phyloP scores from a whole-genome alignment of 1,284 basidiomycete species.

The Chalciporus sp. region DNA sequence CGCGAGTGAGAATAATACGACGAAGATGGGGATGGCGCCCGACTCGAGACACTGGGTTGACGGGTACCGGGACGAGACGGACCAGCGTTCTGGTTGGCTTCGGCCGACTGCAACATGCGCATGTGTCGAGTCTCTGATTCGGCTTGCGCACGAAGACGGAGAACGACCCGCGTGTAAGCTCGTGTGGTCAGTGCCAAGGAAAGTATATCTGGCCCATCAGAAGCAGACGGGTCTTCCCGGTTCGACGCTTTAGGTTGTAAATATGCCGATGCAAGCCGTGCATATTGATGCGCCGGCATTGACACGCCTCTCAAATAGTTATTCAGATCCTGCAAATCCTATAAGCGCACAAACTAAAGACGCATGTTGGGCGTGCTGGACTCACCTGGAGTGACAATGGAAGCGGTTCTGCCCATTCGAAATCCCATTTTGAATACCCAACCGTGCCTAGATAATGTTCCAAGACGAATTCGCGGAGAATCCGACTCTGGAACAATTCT shows the following conservation, averaged over 20 bases:
- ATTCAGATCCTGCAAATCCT: constrained; percentile 59
- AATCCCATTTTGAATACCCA: constrained; percentile 69
- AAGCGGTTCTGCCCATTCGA: constrained; percentile 59
- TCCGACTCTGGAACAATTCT: constrained; percentile 49
- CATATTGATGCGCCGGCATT: constrained; percentile 71
- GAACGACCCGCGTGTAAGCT: constrained; percentile 72
- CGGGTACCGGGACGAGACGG: constrained; percentile 20
- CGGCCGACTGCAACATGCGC: constrained; percentile 17
- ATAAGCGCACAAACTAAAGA: constrained; percentile 3
- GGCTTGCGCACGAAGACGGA: constrained; percentile 73
- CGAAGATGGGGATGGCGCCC: constrained; percentile 63
- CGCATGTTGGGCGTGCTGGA: neutral
- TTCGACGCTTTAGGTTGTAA: constrained; percentile 47
- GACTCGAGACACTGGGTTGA: constrained; percentile 45
- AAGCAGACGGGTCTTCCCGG: constrained; percentile 24
- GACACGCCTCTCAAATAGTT: constrained; percentile 78
- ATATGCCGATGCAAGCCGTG: constrained; percentile 56
- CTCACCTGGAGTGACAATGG: constrained; percentile 60
- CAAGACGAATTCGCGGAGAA: constrained; percentile 61
- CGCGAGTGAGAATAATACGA: constrained; percentile 45
- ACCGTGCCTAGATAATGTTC: constrained; percentile 68
- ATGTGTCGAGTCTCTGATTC: constrained; percentile 48
- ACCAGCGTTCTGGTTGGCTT: constrained; percentile 3
- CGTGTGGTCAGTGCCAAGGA: constrained; percentile 59
- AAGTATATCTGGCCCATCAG: constrained; percentile 40